Conservation (phyloP, 176 grass and related monocot species). For the Ananas comosus region DNA sequence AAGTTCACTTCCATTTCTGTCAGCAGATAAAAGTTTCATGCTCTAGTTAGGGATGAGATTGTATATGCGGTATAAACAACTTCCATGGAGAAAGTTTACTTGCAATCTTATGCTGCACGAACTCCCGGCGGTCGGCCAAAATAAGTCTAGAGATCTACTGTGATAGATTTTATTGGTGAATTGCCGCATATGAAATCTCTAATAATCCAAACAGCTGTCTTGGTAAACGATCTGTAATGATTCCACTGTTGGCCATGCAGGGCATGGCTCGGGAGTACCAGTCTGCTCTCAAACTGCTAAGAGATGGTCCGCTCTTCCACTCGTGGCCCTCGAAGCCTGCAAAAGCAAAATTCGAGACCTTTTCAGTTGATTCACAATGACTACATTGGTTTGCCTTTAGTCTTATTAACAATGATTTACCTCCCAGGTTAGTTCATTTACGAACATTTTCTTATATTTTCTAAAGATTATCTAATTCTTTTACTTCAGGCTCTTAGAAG, state of each 20-base stretch:
- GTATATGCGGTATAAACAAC: too few relatives aligned
- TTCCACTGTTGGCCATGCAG: conserved; percentile 22
- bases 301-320: conserved; percentile 33
- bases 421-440: not conserved
- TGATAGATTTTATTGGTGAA: not conserved
- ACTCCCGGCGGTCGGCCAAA: not conserved
- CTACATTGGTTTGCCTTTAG: not conserved
- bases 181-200: not conserved
- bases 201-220: not conserved
- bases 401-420: conserved; percentile 4
- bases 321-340: conserved; percentile 44
- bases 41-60: too few relatives aligned
- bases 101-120: not conserved
- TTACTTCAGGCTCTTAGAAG: too few relatives aligned
- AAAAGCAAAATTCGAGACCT: conserved; percentile 22
- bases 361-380: conserved; percentile 20
- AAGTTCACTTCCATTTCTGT: too few relatives aligned
- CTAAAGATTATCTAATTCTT: too few relatives aligned
- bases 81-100: not conserved
- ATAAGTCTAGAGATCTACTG: not conserved
- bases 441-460: too few relatives aligned
- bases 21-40: too few relatives aligned
- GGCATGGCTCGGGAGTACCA: conserved; percentile 50
- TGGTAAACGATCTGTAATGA: not conserved
- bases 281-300: conserved; percentile 38